phyloP scores from a whole-genome alignment of 2,329 filamentous ascomycete species.

The Anisogramma anomala region DNA sequence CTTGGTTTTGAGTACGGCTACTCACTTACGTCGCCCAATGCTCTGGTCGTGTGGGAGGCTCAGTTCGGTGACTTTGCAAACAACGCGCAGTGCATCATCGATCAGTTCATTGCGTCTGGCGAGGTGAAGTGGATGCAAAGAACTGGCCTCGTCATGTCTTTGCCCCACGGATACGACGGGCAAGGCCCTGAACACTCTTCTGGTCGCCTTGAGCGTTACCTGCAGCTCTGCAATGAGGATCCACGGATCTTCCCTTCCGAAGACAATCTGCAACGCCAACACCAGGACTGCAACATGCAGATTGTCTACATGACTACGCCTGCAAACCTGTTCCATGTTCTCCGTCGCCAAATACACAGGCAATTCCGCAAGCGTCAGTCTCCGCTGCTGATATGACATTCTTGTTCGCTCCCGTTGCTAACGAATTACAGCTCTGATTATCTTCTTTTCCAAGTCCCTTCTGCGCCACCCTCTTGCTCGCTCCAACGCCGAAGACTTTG shows the following conservation, averaged over 20 bases:
- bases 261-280: slow-evolving; percentile 88
- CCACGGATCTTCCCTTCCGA: slow-evolving; percentile 79
- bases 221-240: slow-evolving; percentile 96
- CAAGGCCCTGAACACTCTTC: slow-evolving; percentile 98
- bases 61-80: slow-evolving; percentile 99
- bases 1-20: slow-evolving; percentile 99
- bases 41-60: slow-evolving; percentile 98
- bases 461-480: slow-evolving; percentile 89
- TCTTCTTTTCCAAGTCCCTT: slow-evolving; percentile 97
- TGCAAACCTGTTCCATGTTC: slow-evolving; percentile 89
- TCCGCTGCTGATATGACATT: slow-evolving; percentile 1
- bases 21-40: slow-evolving; percentile 91
- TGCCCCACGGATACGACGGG: slow-evolving; percentile 95
- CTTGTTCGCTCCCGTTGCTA: no score
- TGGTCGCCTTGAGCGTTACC: slow-evolving; percentile 89
- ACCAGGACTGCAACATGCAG: slow-evolving; percentile 99
- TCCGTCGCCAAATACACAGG: slow-evolving; percentile 95
- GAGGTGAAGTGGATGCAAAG: slow-evolving; percentile 99
- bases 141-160: slow-evolving; percentile 88
- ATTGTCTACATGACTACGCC: slow-evolving; percentile 96
- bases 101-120: slow-evolving; percentile 96
- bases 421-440: slow-evolving; percentile 57
- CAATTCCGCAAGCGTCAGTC: slow-evolving; percentile 96
- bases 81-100: slow-evolving; percentile 97
- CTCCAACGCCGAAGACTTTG: slow-evolving; percentile 83